Percentiles rank a stretch among this genome's conserved stretches.
phyloP scores from a whole-genome alignment of 2,329 filamentous ascomycete species.

The Xenosphaeropsis pyriputrescens region DNA sequence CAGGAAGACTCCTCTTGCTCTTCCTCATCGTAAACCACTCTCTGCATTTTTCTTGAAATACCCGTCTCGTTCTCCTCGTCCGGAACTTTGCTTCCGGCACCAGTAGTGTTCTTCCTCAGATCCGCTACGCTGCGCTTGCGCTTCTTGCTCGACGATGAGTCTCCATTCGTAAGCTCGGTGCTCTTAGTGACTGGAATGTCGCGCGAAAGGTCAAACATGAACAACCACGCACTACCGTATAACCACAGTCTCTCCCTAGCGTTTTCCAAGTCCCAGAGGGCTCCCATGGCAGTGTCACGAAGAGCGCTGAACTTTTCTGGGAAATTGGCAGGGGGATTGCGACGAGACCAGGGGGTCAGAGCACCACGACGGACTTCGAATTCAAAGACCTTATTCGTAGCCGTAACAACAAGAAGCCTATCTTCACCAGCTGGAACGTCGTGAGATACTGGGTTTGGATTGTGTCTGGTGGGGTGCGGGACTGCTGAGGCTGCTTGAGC shows the following conservation, averaged over 20 bases:
- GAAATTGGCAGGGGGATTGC: constrained; percentile 63
- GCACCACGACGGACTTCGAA: constrained; percentile 67
- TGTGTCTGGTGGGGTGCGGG: constrained; percentile 12
- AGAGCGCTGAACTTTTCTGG: constrained; percentile 61
- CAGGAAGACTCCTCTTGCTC: constrained; percentile 18
- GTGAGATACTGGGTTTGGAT: constrained; percentile 23
- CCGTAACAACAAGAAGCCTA: constrained; percentile 44
- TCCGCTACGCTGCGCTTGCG: constrained; percentile 7
- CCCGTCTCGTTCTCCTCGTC: constrained; percentile 15
- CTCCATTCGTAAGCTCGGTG: constrained; percentile 4
- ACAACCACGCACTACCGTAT: constrained; percentile 74
- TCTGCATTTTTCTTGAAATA: constrained; percentile 23
- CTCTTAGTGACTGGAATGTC: constrained; percentile 34
- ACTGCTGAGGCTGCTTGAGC: constrained; percentile 29
- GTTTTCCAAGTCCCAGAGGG: constrained; percentile 60
- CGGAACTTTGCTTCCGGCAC: constrained; percentile 37
- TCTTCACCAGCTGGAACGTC: constrained; percentile 35
- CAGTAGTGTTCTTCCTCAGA: constrained; percentile 25
- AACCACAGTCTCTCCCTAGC: constrained; percentile 61
- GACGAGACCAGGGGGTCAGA: constrained; percentile 72
- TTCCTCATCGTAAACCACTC: constrained; percentile 22
- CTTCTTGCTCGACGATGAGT: constrained; percentile 1
- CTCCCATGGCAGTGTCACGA: constrained; percentile 69
- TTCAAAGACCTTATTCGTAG: constrained; percentile 55
- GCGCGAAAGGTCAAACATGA: constrained; percentile 76